Evolutionary conservation across 345 rosid genomes (phyloP).

Genomic region (Syzygium aromaticum): DNA sequence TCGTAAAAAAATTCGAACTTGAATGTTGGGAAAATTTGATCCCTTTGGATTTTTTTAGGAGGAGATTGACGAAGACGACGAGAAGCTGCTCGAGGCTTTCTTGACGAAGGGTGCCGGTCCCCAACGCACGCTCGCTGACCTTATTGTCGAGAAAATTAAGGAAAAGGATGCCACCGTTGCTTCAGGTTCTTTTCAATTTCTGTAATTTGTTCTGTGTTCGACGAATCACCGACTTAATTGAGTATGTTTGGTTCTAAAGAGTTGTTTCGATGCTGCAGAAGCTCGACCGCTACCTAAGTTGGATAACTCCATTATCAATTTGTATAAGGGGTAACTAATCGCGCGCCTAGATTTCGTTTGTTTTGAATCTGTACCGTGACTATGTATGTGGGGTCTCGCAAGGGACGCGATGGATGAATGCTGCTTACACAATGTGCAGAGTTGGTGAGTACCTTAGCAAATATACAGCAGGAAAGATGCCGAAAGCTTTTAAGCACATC

Average conservation of each 20-base stretch:
- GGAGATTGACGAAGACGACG: conserved; percentile 73
- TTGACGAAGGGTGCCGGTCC: conserved; percentile 57
- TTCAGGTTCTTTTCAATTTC: conserved; percentile 35
- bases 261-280: conserved; percentile 34
- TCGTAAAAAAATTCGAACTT: not conserved
- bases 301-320: conserved; percentile 51
- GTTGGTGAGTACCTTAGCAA: conserved; percentile 68
- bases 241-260: not conserved
- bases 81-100: conserved; percentile 75
- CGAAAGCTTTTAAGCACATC: conserved; percentile 74
- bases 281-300: conserved; percentile 54
- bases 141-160: conserved; percentile 63
- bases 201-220: not conserved
- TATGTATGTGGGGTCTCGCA: not conserved
- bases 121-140: conserved; percentile 67
- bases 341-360: not conserved
- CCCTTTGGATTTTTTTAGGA: conserved; percentile 26
- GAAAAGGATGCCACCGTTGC: conserved; percentile 40
- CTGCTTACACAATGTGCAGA: conserved; percentile 24
- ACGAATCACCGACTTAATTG: not conserved
- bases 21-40: not conserved
- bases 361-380: not conserved
- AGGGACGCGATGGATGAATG: not conserved
- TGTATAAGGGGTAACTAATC: conserved; percentile 60
- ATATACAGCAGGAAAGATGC: conserved; percentile 83